These are phyloP conservation scores for Ambrosia trifida DNA, from an alignment of 129 eudicot species.

Conservation along the genomic window DNA sequence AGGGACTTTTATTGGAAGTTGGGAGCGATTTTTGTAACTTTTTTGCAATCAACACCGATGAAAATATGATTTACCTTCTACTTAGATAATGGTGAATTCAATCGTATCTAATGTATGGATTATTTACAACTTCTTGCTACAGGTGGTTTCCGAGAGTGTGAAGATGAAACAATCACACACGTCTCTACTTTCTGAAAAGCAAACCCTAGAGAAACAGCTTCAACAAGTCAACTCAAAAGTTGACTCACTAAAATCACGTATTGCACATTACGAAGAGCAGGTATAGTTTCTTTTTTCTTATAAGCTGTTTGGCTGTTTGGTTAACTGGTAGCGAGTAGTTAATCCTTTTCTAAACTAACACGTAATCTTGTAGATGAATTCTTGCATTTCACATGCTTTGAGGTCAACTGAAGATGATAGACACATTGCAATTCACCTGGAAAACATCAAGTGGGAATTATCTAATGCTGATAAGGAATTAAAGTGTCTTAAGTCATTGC, in stretches of 20 bases:
- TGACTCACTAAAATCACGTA: slow-evolving; percentile 62
- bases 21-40: background rate
- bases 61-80: background rate
- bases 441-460: slow-evolving; percentile 77
- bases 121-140: slow-evolving; percentile 18
- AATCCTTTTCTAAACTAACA: background rate
- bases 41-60: slow-evolving; percentile 4
- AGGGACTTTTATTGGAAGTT: background rate
- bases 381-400: slow-evolving; percentile 57
- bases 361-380: slow-evolving; percentile 67
- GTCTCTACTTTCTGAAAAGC: slow-evolving; percentile 65
- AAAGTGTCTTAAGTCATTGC: slow-evolving; percentile 76
- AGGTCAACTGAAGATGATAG: slow-evolving; percentile 78
- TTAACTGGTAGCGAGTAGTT: background rate
- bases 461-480: slow-evolving; percentile 86
- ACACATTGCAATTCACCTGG: slow-evolving; percentile 61
- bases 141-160: slow-evolving; percentile 98
- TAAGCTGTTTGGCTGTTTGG: slow-evolving; percentile 13
- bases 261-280: slow-evolving; percentile 73
- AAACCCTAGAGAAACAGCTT: slow-evolving; percentile 58
- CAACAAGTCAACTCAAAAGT: slow-evolving; percentile 58
- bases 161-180: slow-evolving; percentile 82
- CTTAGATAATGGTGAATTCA: background rate
- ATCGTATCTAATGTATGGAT: background rate
- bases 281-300: slow-evolving; percentile 30